phyloP scores from a whole-genome alignment of 2,329 filamentous ascomycete species.

The Calonectria pauciramosa region DNA sequence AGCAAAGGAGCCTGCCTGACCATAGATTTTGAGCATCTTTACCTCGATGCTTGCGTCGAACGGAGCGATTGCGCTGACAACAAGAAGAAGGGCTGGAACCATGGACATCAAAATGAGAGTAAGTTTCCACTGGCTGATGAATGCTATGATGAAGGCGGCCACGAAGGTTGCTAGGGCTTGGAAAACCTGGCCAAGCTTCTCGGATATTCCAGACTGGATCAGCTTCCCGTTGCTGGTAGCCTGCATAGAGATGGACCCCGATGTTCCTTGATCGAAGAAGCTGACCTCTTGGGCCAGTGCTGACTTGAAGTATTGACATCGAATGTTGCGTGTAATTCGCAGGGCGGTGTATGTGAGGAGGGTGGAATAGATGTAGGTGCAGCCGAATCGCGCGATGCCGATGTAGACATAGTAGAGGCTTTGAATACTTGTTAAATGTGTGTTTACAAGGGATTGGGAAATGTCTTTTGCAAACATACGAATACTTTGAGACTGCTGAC shows the following conservation, averaged over 20 bases:
- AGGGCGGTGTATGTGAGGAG: slow-evolving; percentile 60
- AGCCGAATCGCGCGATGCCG: slow-evolving; percentile 64
- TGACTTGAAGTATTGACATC: slow-evolving; percentile 62
- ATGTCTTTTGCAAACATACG: neutral
- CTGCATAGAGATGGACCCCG: slow-evolving; percentile 54
- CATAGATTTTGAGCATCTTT: slow-evolving; percentile 48
- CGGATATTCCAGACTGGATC: slow-evolving; percentile 54
- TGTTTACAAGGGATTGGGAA: neutral
- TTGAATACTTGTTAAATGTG: neutral
- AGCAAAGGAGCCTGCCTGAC: slow-evolving; percentile 47
- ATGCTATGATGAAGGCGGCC: slow-evolving; percentile 53
- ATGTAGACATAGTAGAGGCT: slow-evolving; percentile 68
- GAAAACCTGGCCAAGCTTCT: slow-evolving; percentile 53
- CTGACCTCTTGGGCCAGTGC: slow-evolving; percentile 63
- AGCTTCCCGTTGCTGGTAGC: slow-evolving; percentile 56
- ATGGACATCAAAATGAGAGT: slow-evolving; percentile 51
- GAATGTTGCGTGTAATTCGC: slow-evolving; percentile 48
- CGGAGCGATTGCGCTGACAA: slow-evolving; percentile 44
- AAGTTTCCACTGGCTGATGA: slow-evolving; percentile 56
- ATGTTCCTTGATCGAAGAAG: slow-evolving; percentile 57
- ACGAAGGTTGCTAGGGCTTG: slow-evolving; percentile 53
- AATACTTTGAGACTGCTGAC: slow-evolving; percentile 19
- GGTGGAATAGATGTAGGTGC: slow-evolving; percentile 60
- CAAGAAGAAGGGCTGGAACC: slow-evolving; percentile 29
- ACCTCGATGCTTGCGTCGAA: slow-evolving; percentile 39